Percentiles rank a stretch among this genome's conserved stretches.
phyloP scores from a whole-genome alignment of 306 rosid species.

The Fragaria nilgerrensis region DNA sequence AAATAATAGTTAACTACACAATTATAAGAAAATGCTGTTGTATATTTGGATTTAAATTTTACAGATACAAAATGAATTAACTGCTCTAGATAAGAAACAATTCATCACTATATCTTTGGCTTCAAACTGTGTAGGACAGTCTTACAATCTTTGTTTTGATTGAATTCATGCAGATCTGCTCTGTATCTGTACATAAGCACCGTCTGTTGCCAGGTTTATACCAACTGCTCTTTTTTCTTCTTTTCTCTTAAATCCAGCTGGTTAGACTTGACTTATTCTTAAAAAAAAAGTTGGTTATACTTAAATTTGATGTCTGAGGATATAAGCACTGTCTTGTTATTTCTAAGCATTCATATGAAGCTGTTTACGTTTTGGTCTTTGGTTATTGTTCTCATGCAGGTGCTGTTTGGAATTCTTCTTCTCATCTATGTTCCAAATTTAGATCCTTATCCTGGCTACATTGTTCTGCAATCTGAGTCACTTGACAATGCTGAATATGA shows the following conservation, averaged over 20 bases:
- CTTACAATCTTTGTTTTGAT: conserved; percentile 24
- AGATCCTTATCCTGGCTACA: conserved; percentile 63
- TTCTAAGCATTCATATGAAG: not conserved
- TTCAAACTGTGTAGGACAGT: not conserved
- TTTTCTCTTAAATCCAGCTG: not conserved
- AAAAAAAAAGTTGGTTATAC: not conserved
- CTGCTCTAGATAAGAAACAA: too few relatives aligned
- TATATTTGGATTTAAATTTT: not conserved
- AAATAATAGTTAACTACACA: not conserved
- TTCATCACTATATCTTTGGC: too few relatives aligned
- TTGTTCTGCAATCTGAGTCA: conserved; percentile 37
- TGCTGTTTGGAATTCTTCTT: conserved; percentile 65
- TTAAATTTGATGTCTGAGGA: not conserved
- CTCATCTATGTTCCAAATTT: conserved; percentile 61
- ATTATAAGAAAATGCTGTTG: not conserved
- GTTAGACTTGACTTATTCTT: too few relatives aligned
- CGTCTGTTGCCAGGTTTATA: conserved; percentile 57
- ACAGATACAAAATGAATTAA: not conserved
- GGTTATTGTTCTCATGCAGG: conserved; percentile 45
- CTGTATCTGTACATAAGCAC: conserved; percentile 47
- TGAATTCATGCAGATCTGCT: conserved; percentile 48
- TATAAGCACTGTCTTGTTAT: not conserved
- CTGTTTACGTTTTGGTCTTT: conserved; percentile 6
- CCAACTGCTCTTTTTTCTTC: too few relatives aligned
- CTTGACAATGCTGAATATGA: conserved; percentile 61